Evolutionary conservation across 805 yeast genomes (phyloP), one percentile per base, ranked within the genome.

Genomic region (Candida jianshihensis): DNA sequence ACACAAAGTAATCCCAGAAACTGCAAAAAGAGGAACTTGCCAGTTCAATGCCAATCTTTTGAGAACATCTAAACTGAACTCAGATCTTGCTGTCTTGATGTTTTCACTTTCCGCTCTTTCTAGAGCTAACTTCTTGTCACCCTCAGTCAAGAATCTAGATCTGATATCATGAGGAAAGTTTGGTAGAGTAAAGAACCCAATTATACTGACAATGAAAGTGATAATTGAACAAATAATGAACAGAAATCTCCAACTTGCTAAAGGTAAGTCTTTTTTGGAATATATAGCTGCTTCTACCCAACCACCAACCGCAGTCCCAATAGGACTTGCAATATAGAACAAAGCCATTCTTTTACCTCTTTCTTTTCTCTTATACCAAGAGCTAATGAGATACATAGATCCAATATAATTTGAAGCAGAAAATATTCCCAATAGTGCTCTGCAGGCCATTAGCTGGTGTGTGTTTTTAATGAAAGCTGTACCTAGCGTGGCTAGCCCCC

Each of bases 171-270:
- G 34, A 17, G 53, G 48, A 14, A 41, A 34, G 44, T 68, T 71
- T 8, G 75, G 74, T 41, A 69, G 62, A 18, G 60, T 56, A n/a
- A 70, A 29, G 28, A 59, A 49, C 2, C 74, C 74, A 42, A 59
- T 64, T 4, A 65, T 14, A 6, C 61, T 61, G 26, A 69, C 61
- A 1, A 70, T 68, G 11, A 68, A 42, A 4, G 72, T 65, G 33
- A 67, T 50, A 17, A 62, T 38, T 36, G 68, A 66, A 47, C 68
- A 71, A 34, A 68, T 60, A 24, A 69, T 63, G 44, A 64, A 68
- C 19, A 66, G 48, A 70, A 71, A 66, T 43, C 58, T 50, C 71
- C 71, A 57, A 41, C 78, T 65, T 1, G 75, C 76, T 12, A 58
- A 60, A 29, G 47, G 56, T 20, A 70, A 70, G 38, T 59, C 54